Percentiles rank a stretch among this genome's conserved stretches.
These are phyloP conservation scores for Chrysopogon serrulatus DNA, from an alignment of 176 grass and related monocot genomes.

Conservation along the genomic window DNA sequence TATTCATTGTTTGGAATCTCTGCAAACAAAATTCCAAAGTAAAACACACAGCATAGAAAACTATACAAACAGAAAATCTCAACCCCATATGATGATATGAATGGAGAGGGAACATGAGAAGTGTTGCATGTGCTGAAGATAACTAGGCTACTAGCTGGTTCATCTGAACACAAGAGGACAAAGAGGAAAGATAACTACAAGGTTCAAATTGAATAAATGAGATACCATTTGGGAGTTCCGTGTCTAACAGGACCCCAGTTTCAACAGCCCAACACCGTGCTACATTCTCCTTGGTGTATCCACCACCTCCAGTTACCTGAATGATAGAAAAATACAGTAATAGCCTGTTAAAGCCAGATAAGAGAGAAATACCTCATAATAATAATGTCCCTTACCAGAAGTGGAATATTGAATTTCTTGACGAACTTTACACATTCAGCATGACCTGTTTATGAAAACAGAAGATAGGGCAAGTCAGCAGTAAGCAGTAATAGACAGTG, in stretches of 20 bases:
- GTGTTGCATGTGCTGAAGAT: neutral
- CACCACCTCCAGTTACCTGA: constrained; percentile 93
- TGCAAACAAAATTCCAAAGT: constrained; percentile 46
- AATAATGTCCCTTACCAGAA: constrained; percentile 66
- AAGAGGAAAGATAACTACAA: neutral
- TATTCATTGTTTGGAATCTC: constrained; percentile 97
- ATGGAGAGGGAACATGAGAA: neutral
- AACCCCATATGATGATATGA: neutral
- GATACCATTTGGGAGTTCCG: constrained; percentile 80
- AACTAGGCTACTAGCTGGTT: neutral
- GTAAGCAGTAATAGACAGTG: neutral
- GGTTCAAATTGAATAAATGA: constrained; percentile 12
- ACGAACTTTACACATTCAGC: constrained; percentile 97
- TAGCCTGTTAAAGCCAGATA: constrained; percentile 20
- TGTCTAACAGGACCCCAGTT: constrained; percentile 92
- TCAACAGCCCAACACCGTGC: constrained; percentile 98
- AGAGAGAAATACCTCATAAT: neutral
- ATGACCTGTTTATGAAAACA: constrained; percentile 60
- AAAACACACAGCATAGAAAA: constrained; percentile 1
- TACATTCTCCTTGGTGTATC: constrained; percentile 99
- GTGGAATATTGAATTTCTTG: constrained; percentile 96
- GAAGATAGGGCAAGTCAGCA: constrained; percentile 11
- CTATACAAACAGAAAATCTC: neutral
- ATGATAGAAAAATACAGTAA: constrained; percentile 10
- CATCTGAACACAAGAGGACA: neutral